phyloP scores from a whole-genome alignment of 2,329 filamentous ascomycete species.

The Calonectria honghensis region DNA sequence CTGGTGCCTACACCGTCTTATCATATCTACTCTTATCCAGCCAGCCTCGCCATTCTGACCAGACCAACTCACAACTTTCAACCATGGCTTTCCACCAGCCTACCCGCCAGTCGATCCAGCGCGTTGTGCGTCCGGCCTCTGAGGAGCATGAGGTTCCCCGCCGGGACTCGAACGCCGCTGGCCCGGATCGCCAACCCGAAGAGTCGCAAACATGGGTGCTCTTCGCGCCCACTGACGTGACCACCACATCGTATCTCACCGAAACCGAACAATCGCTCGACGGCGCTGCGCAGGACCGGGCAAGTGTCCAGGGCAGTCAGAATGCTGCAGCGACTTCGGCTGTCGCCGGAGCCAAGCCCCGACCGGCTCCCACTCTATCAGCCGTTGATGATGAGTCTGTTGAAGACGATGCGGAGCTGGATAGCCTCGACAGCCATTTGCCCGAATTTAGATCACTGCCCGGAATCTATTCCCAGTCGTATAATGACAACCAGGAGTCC shows the following conservation, averaged over 20 bases:
- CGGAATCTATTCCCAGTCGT: slow-evolving; percentile 51
- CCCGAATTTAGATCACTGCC: slow-evolving; percentile 86
- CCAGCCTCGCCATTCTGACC: slow-evolving; percentile 43
- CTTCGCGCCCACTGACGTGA: slow-evolving; percentile 85
- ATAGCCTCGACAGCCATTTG: slow-evolving; percentile 94
- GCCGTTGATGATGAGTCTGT: slow-evolving; percentile 61
- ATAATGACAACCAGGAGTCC: slow-evolving; percentile 64
- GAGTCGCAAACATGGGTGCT: slow-evolving; percentile 97
- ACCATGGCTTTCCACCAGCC: slow-evolving; percentile 78
- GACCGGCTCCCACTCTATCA: slow-evolving; percentile 62
- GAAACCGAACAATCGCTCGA: slow-evolving; percentile 79
- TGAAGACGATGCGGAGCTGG: slow-evolving; percentile 86
- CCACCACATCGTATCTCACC: slow-evolving; percentile 80
- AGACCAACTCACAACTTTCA: slow-evolving; percentile 36
- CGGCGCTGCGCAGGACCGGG: slow-evolving; percentile 80
- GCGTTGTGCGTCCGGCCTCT: slow-evolving; percentile 65
- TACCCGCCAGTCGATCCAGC: slow-evolving; percentile 71
- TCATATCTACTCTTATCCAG: slow-evolving; percentile 50
- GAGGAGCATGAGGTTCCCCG: slow-evolving; percentile 61
- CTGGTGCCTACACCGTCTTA: slow-evolving; percentile 50
- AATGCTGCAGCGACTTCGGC: slow-evolving; percentile 80
- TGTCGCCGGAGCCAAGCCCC: slow-evolving; percentile 67
- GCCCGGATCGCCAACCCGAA: slow-evolving; percentile 67
- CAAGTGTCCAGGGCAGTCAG: slow-evolving; percentile 88
- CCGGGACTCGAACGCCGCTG: slow-evolving; percentile 53